Percentiles rank a stretch among this genome's conserved stretches.
Evolutionary conservation across 2,329 filamentous ascomycete species (phyloP).

Genomic region (Colletotrichum tropicale): DNA sequence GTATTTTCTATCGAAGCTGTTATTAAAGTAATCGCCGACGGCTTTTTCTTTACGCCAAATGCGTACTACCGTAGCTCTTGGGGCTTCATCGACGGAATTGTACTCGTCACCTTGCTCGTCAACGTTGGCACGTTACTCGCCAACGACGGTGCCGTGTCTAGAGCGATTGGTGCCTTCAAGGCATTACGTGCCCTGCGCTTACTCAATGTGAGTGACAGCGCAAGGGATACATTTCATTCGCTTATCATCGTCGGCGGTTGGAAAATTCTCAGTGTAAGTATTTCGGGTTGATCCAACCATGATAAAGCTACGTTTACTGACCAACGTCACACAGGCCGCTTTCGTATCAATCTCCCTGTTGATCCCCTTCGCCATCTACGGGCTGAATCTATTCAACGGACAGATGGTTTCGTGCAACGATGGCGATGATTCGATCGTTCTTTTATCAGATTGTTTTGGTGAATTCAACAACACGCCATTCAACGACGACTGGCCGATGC

Average conservation of each 20-base stretch:
- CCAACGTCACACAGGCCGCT: conserved; percentile 60
- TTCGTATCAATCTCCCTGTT: conserved; percentile 94
- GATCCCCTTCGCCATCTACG: conserved; percentile 96
- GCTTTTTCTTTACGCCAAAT: conserved; percentile 95
- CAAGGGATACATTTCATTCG: conserved; percentile 94
- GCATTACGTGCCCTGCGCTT: conserved; percentile 88
- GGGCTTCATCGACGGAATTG: conserved; percentile 93
- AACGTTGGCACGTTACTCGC: conserved; percentile 85
- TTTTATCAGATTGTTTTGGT: conserved; percentile 78
- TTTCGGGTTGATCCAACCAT: conserved; percentile 31
- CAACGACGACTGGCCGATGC: conserved; percentile 74
- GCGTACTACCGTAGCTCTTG: conserved; percentile 96
- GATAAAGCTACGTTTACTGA: neutral
- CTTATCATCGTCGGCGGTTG: conserved; percentile 92
- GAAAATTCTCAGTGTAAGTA: conserved; percentile 83
- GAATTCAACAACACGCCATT: conserved; percentile 81
- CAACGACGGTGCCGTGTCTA: conserved; percentile 82
- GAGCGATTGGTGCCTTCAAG: conserved; percentile 96
- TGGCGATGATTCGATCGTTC: conserved; percentile 55
- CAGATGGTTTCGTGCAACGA: conserved; percentile 84
- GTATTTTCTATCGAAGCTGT: conserved; percentile 85
- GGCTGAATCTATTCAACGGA: conserved; percentile 89
- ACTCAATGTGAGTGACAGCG: conserved; percentile 95
- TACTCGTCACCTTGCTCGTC: conserved; percentile 92
- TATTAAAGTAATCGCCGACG: conserved; percentile 95